Conservation (phyloP, 208 protist genomes). For the Leishmania braziliensis region DNA sequence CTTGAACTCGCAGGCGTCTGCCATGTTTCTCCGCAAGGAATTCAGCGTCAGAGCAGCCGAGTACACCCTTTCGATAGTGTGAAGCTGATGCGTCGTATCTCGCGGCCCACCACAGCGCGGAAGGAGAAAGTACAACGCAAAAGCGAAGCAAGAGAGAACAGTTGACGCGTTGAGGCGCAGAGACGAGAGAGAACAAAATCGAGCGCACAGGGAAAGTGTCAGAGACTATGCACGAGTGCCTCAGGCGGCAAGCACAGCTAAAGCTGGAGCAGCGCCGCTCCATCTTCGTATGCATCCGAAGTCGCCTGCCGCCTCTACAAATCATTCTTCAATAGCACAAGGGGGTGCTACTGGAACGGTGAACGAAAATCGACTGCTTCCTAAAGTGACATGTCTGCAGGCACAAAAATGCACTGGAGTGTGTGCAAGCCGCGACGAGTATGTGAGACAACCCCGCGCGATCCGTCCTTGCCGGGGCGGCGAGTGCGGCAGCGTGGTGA, state of each 20-base stretch:
- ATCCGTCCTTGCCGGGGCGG: not conserved
- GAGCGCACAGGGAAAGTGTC: not conserved
- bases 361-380: not conserved
- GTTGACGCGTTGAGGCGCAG: not conserved
- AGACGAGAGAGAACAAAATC: not conserved
- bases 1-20: constrained; percentile 70
- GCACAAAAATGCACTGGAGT: not conserved
- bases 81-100: not conserved
- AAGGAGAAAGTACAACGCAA: not conserved
- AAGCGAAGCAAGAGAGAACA: no score
- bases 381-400: not conserved
- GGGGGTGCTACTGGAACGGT: not conserved
- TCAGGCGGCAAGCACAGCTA: not conserved
- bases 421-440: not conserved
- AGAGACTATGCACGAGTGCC: not conserved
- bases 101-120: not conserved
- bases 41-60: not conserved
- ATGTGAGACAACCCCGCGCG: not conserved
- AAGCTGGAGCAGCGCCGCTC: not conserved
- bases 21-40: constrained; percentile 30
- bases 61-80: not conserved
- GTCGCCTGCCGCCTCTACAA: not conserved
- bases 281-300: not conserved
- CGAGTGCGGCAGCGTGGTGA: not conserved
- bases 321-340: not conserved